These are phyloP conservation scores for Roridomyces roridus DNA, from an alignment of 768 basidiomycete species.

Conservation along the genomic window DNA sequence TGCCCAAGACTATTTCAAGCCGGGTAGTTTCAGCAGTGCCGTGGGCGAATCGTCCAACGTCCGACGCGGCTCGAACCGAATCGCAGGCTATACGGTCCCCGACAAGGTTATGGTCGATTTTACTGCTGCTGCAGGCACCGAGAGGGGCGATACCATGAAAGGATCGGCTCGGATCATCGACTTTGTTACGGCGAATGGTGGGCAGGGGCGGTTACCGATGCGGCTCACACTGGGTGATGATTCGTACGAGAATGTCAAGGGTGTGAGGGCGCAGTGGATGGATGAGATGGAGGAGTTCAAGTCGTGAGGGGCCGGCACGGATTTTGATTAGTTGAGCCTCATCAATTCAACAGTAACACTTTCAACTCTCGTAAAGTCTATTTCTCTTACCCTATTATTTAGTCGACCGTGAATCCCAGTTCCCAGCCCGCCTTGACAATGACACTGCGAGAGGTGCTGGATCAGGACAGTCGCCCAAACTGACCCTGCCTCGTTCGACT, in stretches of 20 bases:
- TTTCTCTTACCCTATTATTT: too few relatives aligned
- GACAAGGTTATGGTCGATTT: neutral
- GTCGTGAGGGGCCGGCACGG: conserved; percentile 10
- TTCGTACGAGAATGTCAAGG: conserved; percentile 10
- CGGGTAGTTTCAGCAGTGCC: conserved; percentile 30
- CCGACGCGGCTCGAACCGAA: conserved; percentile 11
- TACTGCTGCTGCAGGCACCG: conserved; percentile 1
- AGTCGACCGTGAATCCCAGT: too few relatives aligned
- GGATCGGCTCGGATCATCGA: conserved; percentile 26
- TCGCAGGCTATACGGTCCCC: conserved; percentile 24
- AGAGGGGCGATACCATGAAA: conserved; percentile 29
- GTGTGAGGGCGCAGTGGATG: neutral
- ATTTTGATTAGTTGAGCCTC: too few relatives aligned
- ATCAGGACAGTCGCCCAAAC: too few relatives aligned
- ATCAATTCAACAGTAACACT: too few relatives aligned
- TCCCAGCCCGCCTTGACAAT: too few relatives aligned
- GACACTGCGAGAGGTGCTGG: too few relatives aligned
- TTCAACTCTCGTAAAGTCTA: too few relatives aligned
- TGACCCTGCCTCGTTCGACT: too few relatives aligned
- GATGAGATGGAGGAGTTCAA: conserved; percentile 24
- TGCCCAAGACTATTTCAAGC: too few relatives aligned
- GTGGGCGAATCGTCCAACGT: conserved; percentile 13
- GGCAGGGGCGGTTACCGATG: conserved; percentile 6
- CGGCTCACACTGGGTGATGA: conserved; percentile 24
- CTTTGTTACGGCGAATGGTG: conserved; percentile 14